phyloP scores from a whole-genome alignment of 2,329 filamentous ascomycete species.

The Raffaelea deltoideospora region DNA sequence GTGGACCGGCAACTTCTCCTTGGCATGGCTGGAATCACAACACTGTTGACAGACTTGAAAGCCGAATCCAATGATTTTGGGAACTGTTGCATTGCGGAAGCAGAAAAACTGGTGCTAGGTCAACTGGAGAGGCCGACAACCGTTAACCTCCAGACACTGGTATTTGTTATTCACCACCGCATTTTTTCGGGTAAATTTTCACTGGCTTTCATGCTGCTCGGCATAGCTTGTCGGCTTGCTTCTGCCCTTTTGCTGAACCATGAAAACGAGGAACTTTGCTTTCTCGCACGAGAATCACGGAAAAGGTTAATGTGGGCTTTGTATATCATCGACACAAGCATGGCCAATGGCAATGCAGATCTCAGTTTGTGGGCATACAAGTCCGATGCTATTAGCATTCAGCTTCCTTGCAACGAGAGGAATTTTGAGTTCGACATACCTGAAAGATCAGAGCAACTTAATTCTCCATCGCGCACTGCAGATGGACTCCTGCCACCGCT shows the following conservation, averaged over 20 bases:
- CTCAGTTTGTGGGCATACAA: constrained; percentile 27
- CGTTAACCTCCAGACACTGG: constrained; percentile 34
- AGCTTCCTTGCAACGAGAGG: constrained; percentile 33
- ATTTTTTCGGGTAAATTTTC: constrained; percentile 29
- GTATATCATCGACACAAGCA: constrained; percentile 30
- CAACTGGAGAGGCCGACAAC: constrained; percentile 41
- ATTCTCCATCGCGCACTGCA: constrained; percentile 21
- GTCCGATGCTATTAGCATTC: constrained; percentile 25
- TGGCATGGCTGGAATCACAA: constrained; percentile 39
- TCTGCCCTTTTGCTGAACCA: constrained; percentile 33
- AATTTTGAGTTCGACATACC: constrained; percentile 42
- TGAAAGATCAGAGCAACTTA: constrained; percentile 36
- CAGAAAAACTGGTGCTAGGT: constrained; percentile 34
- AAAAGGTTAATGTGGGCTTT: constrained; percentile 33
- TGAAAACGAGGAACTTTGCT: constrained; percentile 28
- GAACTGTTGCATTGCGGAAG: constrained; percentile 37
- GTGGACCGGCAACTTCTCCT: constrained; percentile 38
- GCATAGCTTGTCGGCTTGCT: constrained; percentile 29
- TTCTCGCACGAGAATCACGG: constrained; percentile 27
- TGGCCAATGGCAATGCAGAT: constrained; percentile 29
- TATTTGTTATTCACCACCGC: constrained; percentile 31
- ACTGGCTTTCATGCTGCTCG: constrained; percentile 31
- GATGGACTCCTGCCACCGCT: constrained; percentile 26
- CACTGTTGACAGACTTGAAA: constrained; percentile 38
- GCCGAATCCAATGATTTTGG: constrained; percentile 36